Evolutionary conservation across 192 early-diverging fungal genomes (phyloP).

Genomic region (Entomortierella lignicola): DNA sequence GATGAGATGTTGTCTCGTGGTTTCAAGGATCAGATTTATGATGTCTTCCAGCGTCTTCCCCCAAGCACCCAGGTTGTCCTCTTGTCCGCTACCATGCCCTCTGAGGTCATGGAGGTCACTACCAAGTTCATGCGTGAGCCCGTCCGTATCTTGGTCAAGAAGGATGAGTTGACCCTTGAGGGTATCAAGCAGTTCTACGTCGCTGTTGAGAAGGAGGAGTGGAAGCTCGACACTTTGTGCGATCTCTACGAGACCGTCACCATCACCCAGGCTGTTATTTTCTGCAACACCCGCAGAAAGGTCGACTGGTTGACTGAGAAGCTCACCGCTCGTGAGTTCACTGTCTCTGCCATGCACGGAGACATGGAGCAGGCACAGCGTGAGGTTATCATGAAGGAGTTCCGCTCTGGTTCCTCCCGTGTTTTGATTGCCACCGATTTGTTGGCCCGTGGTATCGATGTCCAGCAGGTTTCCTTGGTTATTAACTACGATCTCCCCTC

Average conservation of each 20-base stretch:
- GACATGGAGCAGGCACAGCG: slow-evolving; percentile 98
- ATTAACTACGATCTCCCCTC: slow-evolving; percentile 94
- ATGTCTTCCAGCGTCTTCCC: slow-evolving; percentile 95
- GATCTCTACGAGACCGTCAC: slow-evolving; percentile 99
- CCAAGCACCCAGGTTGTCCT: slow-evolving; percentile 94
- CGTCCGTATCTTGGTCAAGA: slow-evolving; percentile 98
- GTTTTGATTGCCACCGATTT: slow-evolving; percentile 99
- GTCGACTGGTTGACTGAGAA: slow-evolving; percentile 99
- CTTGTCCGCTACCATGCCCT: slow-evolving; percentile 96
- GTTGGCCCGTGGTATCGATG: slow-evolving; percentile 99
- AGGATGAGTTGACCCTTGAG: slow-evolving; percentile 95
- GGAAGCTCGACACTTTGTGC: slow-evolving; percentile 98
- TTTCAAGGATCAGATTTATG: slow-evolving; percentile 99
- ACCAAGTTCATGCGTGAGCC: slow-evolving; percentile 99
- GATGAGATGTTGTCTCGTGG: slow-evolving; percentile 99
- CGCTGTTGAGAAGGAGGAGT: slow-evolving; percentile 98
- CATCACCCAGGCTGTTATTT: slow-evolving; percentile 99
- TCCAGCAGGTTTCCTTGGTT: slow-evolving; percentile 98
- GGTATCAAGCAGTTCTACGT: slow-evolving; percentile 98
- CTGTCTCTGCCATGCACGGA: slow-evolving; percentile 99
- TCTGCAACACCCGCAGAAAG: slow-evolving; percentile 99
- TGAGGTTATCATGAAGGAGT: slow-evolving; percentile 99
- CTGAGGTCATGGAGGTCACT: slow-evolving; percentile 95
- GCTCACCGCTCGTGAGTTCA: slow-evolving; percentile 90
- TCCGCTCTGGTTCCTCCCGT: slow-evolving; percentile 96